Conservation (phyloP, 345 rosid species). For the Rhizophora mangle region DNA sequence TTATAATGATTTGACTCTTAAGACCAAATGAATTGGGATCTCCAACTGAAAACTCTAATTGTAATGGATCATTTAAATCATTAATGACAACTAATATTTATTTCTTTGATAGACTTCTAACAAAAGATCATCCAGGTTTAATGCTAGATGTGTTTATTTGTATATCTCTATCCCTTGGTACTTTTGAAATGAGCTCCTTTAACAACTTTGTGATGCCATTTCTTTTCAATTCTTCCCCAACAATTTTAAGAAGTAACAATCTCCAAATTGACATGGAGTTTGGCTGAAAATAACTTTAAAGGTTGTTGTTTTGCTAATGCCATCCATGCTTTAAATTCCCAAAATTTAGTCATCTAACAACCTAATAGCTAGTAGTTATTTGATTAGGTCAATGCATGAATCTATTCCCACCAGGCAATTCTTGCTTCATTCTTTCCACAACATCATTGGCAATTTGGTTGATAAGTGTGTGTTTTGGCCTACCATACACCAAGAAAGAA, state of each 20-base stretch:
- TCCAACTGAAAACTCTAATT: not conserved
- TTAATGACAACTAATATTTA: slow-evolving; percentile 3
- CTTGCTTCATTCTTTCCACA: not conserved
- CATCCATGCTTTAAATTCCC: slow-evolving; percentile 13
- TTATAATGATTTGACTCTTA: not conserved
- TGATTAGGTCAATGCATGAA: not conserved
- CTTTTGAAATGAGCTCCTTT: not conserved
- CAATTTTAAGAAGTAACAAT: slow-evolving; percentile 4
- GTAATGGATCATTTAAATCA: not conserved
- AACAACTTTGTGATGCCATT: not conserved
- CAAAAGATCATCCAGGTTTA: not conserved
- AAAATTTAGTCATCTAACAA: not conserved
- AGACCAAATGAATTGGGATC: not conserved
- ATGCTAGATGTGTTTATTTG: not conserved
- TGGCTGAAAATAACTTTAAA: not conserved
- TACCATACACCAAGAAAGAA: not conserved
- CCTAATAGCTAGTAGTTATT: not conserved
- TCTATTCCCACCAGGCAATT: slow-evolving; percentile 6
- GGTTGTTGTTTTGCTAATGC: slow-evolving; percentile 6
- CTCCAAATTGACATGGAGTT: not conserved
- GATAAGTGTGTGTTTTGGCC: not conserved
- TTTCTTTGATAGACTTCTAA: not conserved
- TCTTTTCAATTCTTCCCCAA: not conserved
- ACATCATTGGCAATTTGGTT: not conserved
- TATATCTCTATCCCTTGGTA: not conserved